These are phyloP conservation scores for Lentithecium fluviatile DNA, from an alignment of 495 filamentous ascomycete genomes.

Conservation along the genomic window DNA sequence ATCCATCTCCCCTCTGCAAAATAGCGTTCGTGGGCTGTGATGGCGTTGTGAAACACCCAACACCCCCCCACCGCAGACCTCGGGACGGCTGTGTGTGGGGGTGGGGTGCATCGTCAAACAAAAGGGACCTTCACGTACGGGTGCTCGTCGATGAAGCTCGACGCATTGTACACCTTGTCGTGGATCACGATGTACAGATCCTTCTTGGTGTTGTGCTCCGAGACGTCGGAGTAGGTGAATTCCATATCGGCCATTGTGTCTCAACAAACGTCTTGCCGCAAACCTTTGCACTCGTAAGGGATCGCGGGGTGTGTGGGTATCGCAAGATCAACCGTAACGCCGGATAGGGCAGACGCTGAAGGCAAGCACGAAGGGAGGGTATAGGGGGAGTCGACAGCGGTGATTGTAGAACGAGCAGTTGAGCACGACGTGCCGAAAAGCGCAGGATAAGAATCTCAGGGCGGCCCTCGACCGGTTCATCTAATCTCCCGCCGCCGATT, in stretches of 20 bases:
- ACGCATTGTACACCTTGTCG: slow-evolving; percentile 91
- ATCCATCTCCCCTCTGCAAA: background rate
- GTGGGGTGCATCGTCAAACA: background rate
- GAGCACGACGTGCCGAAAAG: background rate
- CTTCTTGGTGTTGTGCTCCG: slow-evolving; percentile 91
- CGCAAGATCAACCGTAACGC: background rate
- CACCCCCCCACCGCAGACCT: background rate
- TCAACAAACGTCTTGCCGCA: too few species aligned
- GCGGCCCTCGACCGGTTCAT: background rate
- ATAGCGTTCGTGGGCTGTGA: too few species aligned
- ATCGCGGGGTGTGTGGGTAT: too few species aligned
- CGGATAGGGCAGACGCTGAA: background rate
- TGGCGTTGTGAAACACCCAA: background rate
- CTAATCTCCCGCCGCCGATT: slow-evolving; percentile 7
- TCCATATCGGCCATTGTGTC: slow-evolving; percentile 51
- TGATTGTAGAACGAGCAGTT: too few species aligned
- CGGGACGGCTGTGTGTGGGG: background rate
- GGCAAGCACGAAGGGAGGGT: background rate
- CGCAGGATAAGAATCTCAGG: background rate
- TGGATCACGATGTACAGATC: slow-evolving; percentile 89
- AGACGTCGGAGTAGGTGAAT: slow-evolving; percentile 80
- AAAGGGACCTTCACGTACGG: slow-evolving; percentile 67
- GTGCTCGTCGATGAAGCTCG: slow-evolving; percentile 95
- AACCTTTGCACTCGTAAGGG: too few species aligned
- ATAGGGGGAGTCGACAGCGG: too few species aligned